Base-by-base conservation (phyloP, 116 monocot genomes). In the Thalassia testudinum region DNA sequence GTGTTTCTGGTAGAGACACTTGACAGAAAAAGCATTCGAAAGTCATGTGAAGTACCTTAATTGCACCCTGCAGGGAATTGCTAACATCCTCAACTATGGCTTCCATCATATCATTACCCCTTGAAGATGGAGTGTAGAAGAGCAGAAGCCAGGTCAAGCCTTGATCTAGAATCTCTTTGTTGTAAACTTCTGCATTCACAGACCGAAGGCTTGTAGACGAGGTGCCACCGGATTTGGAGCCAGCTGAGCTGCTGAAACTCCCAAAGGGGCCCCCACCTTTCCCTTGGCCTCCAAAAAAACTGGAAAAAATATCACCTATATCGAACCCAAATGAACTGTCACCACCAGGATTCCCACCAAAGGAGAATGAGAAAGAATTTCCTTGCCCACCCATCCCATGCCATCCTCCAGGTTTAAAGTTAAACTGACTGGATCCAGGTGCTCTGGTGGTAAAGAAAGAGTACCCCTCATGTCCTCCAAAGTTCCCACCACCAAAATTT, bases 71-170 rank as follows among this genome's bases (percentile, higher is more conserved):
- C 37, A 93, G 67, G 49, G 75, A 83, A 59, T 43, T 54, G n/a
- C 67, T 61, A 25, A 78, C 75, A 47, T 93, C 87, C 43, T 81
- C 66, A 24, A 72, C 51, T 7, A 87, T 43, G 59, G 84, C 81
- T 74, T 87, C 84, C 43, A 76, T 34, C 11, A 51, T 38, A 59
- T 71, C 53, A 66, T 76, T 67, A 21, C 65, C 84, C 57, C 48
- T 76, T 4, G 73, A 47, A 13, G 64, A 55, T 29, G 87, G 69
- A 10, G 69, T 65, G 53, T 80, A 76, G 55, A 78, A 80, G 42
- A 93, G 29, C 25, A 93, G 55, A 68, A 93, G 59, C 84, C 87
- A 93, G 54, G 81, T 93, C 58, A 87, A 64, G 21, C 87, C 83
- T 67, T 72, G 70, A 67, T 84, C 83, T 29, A 38, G 57, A 47